phyloP scores from a whole-genome alignment of 345 rosid genomes.

The Brassica nigra region DNA sequence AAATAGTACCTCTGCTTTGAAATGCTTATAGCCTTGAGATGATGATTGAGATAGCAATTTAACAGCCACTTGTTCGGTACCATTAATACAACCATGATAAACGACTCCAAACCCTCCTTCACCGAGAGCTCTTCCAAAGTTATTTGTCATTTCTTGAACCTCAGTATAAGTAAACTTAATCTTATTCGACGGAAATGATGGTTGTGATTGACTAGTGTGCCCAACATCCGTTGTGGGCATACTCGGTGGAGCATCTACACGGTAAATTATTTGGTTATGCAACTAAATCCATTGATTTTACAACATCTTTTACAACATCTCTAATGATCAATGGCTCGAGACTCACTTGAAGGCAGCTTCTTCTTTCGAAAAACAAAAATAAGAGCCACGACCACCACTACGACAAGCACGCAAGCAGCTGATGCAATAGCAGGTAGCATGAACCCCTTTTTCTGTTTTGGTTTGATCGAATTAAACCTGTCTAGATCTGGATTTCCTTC shows the following conservation, averaged over 20 bases:
- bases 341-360: no score
- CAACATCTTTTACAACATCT: no score
- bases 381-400: no score
- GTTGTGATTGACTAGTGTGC: background rate
- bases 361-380: no score
- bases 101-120: conserved; percentile 52
- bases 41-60: conserved; percentile 45
- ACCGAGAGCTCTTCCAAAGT: conserved; percentile 40
- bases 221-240: background rate
- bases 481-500: no score
- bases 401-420: no score
- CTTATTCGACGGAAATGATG: conserved; percentile 24
- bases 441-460: no score
- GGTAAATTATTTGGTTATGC: background rate
- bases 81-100: conserved; percentile 43
- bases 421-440: no score
- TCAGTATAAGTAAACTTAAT: conserved; percentile 34
- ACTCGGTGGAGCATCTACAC: conserved; percentile 15
- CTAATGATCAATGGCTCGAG: no score
- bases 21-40: conserved; percentile 50
- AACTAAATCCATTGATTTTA: background rate
- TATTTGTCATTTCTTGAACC: conserved; percentile 43
- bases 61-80: conserved; percentile 42
- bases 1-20: conserved; percentile 45
- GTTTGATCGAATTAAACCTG: no score